Base-by-base conservation (phyloP, 2,329 filamentous ascomycete species). In the Ceratocystiopsis brevicomis region DNA sequence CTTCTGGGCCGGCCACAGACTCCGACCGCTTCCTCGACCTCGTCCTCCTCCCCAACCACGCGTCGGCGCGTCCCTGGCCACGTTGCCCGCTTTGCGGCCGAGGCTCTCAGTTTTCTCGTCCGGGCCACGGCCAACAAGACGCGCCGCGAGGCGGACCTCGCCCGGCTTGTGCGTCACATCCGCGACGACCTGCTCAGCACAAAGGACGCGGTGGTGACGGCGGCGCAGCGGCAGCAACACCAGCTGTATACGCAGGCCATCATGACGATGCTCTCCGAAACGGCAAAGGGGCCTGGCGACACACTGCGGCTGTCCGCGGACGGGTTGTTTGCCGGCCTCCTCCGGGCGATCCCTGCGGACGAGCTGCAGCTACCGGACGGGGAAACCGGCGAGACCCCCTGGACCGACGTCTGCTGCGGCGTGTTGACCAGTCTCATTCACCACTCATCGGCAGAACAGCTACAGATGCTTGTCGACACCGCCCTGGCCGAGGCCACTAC, bases 91-190 rank as follows among this genome's bases (percentile, higher is more conserved):
- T 98, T 96, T 59, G 83, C 88, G 13, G 90, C 90, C 21, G 90
- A 98, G 61, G 84, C 90, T 3, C 71, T 98, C 64, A 94, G 87
- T 51, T 98, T 96, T 55, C 66, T 98, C 17, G 70, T 98, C 17
- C 81, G 85, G 54, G 96, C 95, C 62, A 81, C 87, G 8, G 87
- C 81, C 2, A 71, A 80, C 15, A 71, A 77, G 3, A 44, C 49
- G 0, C 83, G 84, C 44, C 77, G 84, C 51, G 81, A 88, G 50
- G 72, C 67, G 21, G 75, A 85, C 0, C 65, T 98, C 34, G 66
- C 72, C 13, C 61, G 68, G 13, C 76, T 95, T n/a, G 63, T 93
- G 2, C 64, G 69, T 13, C 79, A 86, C 58, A 76, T 81, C 1
- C 72, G 83, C 41, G 61, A 73, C 12, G 84, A 93, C 54, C 65